phyloP scores from a whole-genome alignment of 2,329 filamentous ascomycete genomes.

The Cucurbitaria berberidis region DNA sequence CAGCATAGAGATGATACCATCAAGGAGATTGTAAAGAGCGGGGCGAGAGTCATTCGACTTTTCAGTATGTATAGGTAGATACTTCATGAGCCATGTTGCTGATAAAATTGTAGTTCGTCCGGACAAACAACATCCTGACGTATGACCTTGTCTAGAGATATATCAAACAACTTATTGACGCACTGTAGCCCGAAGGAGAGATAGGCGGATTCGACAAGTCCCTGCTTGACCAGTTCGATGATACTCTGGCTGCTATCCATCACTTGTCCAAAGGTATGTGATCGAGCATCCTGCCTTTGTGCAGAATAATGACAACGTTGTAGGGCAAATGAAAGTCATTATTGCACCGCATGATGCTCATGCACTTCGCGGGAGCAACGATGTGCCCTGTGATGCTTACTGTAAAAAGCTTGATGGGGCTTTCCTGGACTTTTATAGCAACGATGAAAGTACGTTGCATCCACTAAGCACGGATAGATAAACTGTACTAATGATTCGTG shows the following conservation, averaged over 20 bases:
- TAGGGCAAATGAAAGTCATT: constrained; percentile 45
- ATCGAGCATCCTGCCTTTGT: not conserved
- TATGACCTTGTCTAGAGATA: constrained; percentile 9
- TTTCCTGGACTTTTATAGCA: constrained; percentile 46
- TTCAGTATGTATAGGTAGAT: constrained; percentile 31
- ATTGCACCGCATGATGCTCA: constrained; percentile 46
- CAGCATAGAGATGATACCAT: constrained; percentile 38
- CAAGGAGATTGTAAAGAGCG: constrained; percentile 34
- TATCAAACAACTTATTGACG: constrained; percentile 1
- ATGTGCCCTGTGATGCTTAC: constrained; percentile 43
- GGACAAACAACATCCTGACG: constrained; percentile 37
- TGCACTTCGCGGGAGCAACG: constrained; percentile 39
- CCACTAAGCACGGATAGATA: not conserved
- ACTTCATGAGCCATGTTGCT: constrained; percentile 2
- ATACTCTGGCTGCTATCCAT: constrained; percentile 44
- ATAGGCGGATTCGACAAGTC: constrained; percentile 41
- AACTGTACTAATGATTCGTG: not conserved
- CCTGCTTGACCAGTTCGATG: constrained; percentile 44
- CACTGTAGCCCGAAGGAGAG: constrained; percentile 33
- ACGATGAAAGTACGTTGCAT: constrained; percentile 28
- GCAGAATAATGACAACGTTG: not conserved
- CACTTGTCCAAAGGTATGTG: constrained; percentile 39
- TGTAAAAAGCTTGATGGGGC: constrained; percentile 39
- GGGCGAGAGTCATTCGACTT: constrained; percentile 41
- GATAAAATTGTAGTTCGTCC: constrained; percentile 30